Base-by-base conservation (phyloP, 2,329 filamentous ascomycete species). In the Arthroderma sp. region DNA sequence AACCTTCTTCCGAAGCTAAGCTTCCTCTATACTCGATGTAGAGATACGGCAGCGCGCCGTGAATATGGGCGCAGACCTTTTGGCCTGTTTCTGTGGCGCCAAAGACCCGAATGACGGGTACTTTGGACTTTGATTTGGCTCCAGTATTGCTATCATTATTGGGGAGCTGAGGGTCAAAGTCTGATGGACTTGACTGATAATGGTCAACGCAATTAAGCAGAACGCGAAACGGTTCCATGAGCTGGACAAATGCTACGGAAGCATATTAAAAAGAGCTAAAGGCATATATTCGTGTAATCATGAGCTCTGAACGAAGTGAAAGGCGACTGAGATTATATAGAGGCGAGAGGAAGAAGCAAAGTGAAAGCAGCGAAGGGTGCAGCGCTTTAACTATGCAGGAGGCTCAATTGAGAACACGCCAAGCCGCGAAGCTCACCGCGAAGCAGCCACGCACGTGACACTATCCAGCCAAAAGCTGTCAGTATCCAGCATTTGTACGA, bases 141-240 rank as follows among this genome's bases (percentile, higher is more conserved):
- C 80, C 73, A 15, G 73, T 76, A 40, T 69, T 70, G 28, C 69
- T 74, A 52, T 78, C 68, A 60, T 78, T 75, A 53, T 77, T 78
- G 50, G 82, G 78, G 52, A 95, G 72, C 50, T 78, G 74, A 51
- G 88, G 86, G 64, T 96, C 88, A 61, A 91, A 82, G 53, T 74
- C 73, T 42, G 86, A 84, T 11, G 87, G 83, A 7, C 72, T 72
- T 36, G 81, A 77, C 66, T 94, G 87, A 63, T 96, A 98, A 63
- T 91, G 82, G 66, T 98, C 91, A 68, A 98, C 82, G 69, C 86
- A 94, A 63, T 98, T 95, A 59, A 98, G 71, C 56, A 88, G 83
- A 60, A 98, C 80, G 55, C 85, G 83, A 68, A 98, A 96, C 54
- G 77, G 71, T 57, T 86, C 82, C 82, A 80, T 80, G 56, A 54